Evolutionary conservation across 345 rosid genomes (phyloP).

Genomic region (Alliaria petiolata): DNA sequence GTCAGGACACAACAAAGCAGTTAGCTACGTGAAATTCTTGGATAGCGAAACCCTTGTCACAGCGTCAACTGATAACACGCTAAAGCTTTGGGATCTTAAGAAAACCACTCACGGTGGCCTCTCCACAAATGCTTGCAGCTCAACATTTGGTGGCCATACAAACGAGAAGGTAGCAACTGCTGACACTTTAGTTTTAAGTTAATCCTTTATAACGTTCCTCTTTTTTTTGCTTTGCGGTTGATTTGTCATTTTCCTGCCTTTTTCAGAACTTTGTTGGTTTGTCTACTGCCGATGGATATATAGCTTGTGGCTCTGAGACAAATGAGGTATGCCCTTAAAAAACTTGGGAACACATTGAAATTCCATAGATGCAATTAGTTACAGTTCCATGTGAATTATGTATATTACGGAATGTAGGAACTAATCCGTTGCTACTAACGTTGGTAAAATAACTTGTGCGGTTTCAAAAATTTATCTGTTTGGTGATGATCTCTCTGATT

Average conservation of each 20-base stretch:
- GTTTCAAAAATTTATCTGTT: not conserved
- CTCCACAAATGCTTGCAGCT: slow-evolving; percentile 70
- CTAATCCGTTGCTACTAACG: not conserved
- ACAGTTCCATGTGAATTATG: too few species aligned
- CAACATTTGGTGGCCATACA: slow-evolving; percentile 80
- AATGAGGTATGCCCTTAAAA: slow-evolving; percentile 71
- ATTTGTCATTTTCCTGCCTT: slow-evolving; percentile 24
- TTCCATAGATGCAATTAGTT: too few species aligned
- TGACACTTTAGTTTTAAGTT: not conserved
- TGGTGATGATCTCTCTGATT: not conserved
- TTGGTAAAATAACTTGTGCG: not conserved
- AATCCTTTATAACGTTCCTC: not conserved
- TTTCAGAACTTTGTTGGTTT: slow-evolving; percentile 93
- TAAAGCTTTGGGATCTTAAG: slow-evolving; percentile 95
- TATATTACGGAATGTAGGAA: too few species aligned
- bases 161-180: slow-evolving; percentile 73
- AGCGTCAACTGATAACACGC: slow-evolving; percentile 92
- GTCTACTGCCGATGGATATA: slow-evolving; percentile 75
- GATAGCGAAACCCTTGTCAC: slow-evolving; percentile 83
- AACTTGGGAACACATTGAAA: not conserved
- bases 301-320: slow-evolving; percentile 96
- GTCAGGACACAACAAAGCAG: slow-evolving; percentile 89
- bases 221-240: slow-evolving; percentile 8
- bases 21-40: slow-evolving; percentile 88
- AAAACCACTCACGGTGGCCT: slow-evolving; percentile 59